Evolutionary conservation across 192 early-diverging fungal species (phyloP).

Genomic region (Coemansia sp.): DNA sequence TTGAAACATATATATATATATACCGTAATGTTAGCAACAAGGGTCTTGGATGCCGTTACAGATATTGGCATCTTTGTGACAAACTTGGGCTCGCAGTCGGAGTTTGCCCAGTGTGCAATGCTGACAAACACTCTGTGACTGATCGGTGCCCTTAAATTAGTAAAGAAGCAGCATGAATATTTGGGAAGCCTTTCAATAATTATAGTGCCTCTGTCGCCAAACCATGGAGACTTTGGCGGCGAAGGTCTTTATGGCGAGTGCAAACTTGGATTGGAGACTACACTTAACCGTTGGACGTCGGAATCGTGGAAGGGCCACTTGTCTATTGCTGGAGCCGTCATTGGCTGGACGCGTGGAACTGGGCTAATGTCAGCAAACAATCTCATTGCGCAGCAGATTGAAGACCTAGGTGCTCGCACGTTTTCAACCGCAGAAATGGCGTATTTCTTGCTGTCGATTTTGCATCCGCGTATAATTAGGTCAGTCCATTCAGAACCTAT

Average conservation of each 20-base stretch:
- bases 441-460: conserved; percentile 87
- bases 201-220: conserved; percentile 87
- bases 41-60: conserved; percentile 76
- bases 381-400: conserved; percentile 26
- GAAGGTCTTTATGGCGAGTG: conserved; percentile 93
- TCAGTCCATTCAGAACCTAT: conserved; percentile 72
- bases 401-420: conserved; percentile 41
- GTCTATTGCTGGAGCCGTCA: conserved; percentile 84
- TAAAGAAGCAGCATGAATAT: too few species aligned
- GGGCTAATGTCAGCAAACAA: conserved; percentile 91
- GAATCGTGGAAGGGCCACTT: conserved; percentile 87
- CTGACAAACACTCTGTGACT: conserved; percentile 88
- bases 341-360: conserved; percentile 96
- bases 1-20: conserved; percentile 56
- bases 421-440: conserved; percentile 93
- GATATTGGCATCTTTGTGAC: conserved; percentile 83
- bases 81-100: conserved; percentile 74
- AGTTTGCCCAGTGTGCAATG: conserved; percentile 90
- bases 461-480: conserved; percentile 73
- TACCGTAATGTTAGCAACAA: conserved; percentile 60
- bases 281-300: conserved; percentile 87
- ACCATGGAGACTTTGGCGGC: conserved; percentile 90
- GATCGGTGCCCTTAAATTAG: too few species aligned
- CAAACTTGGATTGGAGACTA: conserved; percentile 86
- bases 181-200: too few species aligned